A percentile compares a stretch with the other conserved stretches of the same genome.
Conservation (phyloP, 2,329 filamentous ascomycete species). For the Clathrospora elynae region DNA sequence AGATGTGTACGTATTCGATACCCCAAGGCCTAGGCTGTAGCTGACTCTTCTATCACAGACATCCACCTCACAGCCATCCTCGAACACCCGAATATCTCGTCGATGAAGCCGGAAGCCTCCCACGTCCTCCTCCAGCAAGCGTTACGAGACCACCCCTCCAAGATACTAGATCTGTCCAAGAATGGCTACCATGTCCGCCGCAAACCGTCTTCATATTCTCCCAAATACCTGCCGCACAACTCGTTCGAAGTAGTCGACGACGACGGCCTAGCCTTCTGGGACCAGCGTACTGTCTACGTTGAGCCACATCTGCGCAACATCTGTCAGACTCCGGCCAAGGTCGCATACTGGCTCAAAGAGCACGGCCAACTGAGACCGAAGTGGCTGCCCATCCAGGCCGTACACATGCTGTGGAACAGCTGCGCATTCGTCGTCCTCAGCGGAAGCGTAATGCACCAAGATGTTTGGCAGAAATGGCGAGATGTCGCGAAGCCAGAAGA, state of each 20-base stretch:
- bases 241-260: slow-evolving; percentile 35
- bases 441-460: slow-evolving; percentile 38
- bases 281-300: slow-evolving; percentile 46
- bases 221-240: slow-evolving; percentile 35
- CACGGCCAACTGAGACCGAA: slow-evolving; percentile 37
- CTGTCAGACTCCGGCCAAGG: slow-evolving; percentile 37
- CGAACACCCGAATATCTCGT: slow-evolving; percentile 34
- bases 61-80: slow-evolving; percentile 43
- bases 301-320: slow-evolving; percentile 43
- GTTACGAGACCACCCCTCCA: slow-evolving; percentile 25
- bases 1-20: slow-evolving; percentile 27
- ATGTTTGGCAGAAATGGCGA: slow-evolving; percentile 41
- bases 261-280: slow-evolving; percentile 43
- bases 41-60: slow-evolving; percentile 21
- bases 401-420: slow-evolving; percentile 39
- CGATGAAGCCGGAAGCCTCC: slow-evolving; percentile 40
- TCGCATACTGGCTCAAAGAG: slow-evolving; percentile 39
- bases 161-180: slow-evolving; percentile 29
- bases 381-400: slow-evolving; percentile 45
- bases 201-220: slow-evolving; percentile 36
- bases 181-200: slow-evolving; percentile 41
- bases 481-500: slow-evolving; percentile 31
- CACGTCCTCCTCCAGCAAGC: slow-evolving; percentile 38
- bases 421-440: slow-evolving; percentile 46
- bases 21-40: neutral